Conservation (phyloP, 176 grass and related monocot genomes). For the Saccharum spontaneum region DNA sequence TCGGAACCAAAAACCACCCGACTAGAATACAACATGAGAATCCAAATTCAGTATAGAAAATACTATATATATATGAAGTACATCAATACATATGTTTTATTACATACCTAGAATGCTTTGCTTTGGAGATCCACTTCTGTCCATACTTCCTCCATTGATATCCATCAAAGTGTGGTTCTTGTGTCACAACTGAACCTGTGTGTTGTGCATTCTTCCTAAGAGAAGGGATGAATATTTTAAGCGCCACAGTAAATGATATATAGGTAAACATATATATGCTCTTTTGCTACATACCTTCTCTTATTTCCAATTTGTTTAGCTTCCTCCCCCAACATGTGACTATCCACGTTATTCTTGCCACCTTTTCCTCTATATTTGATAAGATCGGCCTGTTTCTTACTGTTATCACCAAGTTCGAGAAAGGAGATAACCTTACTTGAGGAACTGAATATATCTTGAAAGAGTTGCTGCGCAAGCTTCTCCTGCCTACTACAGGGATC, state of each 20-base stretch:
- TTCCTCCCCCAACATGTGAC: neutral
- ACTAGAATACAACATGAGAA: too few species aligned
- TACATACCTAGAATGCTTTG: constrained; percentile 33
- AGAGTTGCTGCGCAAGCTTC: neutral
- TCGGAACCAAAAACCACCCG: too few species aligned
- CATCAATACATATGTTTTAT: neutral
- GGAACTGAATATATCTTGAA: neutral
- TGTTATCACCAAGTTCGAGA: neutral
- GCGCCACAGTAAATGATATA: neutral
- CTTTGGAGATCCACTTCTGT: constrained; percentile 33
- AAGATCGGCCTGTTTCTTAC: neutral
- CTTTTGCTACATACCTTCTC: constrained; percentile 9
- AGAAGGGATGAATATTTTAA: neutral
- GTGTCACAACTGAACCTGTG: constrained; percentile 20
- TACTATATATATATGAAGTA: too few species aligned
- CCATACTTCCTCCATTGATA: constrained; percentile 47
- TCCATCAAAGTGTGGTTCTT: constrained; percentile 34
- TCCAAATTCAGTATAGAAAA: too few species aligned
- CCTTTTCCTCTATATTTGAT: neutral
- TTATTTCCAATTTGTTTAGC: neutral
- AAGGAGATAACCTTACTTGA: constrained; percentile 31
- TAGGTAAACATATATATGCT: neutral
- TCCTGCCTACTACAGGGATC: neutral
- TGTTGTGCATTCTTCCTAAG: constrained; percentile 20
- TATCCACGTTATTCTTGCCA: neutral